phyloP scores from a whole-genome alignment of 1,284 basidiomycete genomes.

The Hypsizygus ulmarius region DNA sequence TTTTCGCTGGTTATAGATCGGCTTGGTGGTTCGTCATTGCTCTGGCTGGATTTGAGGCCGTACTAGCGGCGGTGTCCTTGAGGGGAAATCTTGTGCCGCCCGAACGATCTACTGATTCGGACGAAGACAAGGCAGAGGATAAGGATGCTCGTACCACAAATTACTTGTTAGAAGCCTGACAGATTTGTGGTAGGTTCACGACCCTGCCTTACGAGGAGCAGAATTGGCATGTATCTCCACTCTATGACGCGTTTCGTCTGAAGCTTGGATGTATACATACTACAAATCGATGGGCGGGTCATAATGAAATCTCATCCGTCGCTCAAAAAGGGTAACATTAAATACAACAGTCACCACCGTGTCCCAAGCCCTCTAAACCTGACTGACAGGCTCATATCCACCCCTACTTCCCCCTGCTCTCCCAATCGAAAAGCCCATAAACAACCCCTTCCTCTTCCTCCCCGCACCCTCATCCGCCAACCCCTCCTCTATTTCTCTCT shows the following conservation, averaged over 20 bases:
- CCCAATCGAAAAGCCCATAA: constrained; percentile 51
- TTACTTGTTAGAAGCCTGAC: too few species aligned
- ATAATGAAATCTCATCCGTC: too few species aligned
- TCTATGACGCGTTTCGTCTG: too few species aligned
- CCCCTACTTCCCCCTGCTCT: constrained; percentile 43
- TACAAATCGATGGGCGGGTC: too few species aligned
- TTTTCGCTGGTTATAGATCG: constrained; percentile 15
- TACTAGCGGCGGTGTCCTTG: constrained; percentile 13
- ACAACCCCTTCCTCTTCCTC: constrained; percentile 43
- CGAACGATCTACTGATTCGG: not conserved
- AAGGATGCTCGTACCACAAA: too few species aligned
- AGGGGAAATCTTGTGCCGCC: not conserved
- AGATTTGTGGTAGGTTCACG: too few species aligned
- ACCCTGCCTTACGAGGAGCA: too few species aligned
- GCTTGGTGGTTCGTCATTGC: constrained; percentile 18
- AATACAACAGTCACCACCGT: too few species aligned
- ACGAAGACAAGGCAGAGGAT: not conserved
- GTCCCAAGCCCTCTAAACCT: constrained; percentile 45
- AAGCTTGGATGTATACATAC: too few species aligned
- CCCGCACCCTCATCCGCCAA: constrained; percentile 37
- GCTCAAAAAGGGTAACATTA: too few species aligned
- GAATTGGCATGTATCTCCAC: too few species aligned
- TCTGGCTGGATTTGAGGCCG: constrained; percentile 15
- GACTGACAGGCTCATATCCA: constrained; percentile 63
- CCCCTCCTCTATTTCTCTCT: constrained; percentile 56